Evolutionary conservation across 2,329 filamentous ascomycete species (phyloP), one percentile per base, ranked within the genome.

Genomic region (Colletotrichum somersetense): DNA sequence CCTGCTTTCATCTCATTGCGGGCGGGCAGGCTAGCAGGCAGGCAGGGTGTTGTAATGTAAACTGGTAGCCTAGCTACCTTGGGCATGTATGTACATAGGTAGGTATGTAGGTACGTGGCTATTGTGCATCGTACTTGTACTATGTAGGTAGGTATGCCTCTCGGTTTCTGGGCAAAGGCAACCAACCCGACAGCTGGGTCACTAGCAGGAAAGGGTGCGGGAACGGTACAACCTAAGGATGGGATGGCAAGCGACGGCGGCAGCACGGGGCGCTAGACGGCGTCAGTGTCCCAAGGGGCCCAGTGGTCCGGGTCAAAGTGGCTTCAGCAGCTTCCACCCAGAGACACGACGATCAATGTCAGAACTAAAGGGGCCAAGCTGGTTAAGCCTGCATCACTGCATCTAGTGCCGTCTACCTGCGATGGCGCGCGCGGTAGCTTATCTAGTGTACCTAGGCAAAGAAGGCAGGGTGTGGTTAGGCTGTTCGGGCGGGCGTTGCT

Each of bases 171-270:
- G n/a, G n/a, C n/a, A n/a, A n/a, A 26, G 26, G 26, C 38, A 3
- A 40, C 38, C 38, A 65, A 69, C 66, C 68, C 58, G 48, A 67
- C 64, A 71, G 64, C 42, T 56, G 68, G 68, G 68, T 57, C 57
- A 55, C 50, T 59, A 44, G 62, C 55, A 55, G 44, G 26, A 66
- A 53, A 44, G 50, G 35, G 40, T 30, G 52, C 40, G 53, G 50
- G 55, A 50, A 61, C 26, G 55, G 62, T 65, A 48, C 63, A 59
- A 55, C 56, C 66, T 67, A 48, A 48, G 62, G 63, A 62, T 67
- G 46, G 44, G 68, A 68, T 71, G 68, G 68, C 68, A 71, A 65
- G 64, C 26, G 64, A 65, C 33, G 57, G 52, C 56, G 23, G 44
- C 57, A 63, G 65, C 64, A 71, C 65, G 38, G 68, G 58, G 52